These are phyloP conservation scores for Dothistroma pini DNA, from an alignment of 2,329 filamentous ascomycete species.

Conservation along the genomic window DNA sequence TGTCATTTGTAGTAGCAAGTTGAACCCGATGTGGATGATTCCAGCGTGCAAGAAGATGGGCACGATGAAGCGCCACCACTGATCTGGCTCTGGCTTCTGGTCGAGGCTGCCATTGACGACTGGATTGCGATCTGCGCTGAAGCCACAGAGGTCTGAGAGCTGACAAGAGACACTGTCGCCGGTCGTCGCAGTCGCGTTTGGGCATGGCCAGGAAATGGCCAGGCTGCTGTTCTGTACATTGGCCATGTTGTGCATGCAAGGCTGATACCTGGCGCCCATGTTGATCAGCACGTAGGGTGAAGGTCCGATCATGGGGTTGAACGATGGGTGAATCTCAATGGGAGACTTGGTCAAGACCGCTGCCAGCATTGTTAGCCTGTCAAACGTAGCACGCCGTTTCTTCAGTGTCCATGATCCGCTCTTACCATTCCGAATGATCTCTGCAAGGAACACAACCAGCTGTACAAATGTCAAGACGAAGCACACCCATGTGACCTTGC, in stretches of 20 bases:
- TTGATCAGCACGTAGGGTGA: slow-evolving; percentile 89
- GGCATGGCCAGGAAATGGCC: slow-evolving; percentile 68
- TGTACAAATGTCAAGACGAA: slow-evolving; percentile 76
- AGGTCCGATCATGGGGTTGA: slow-evolving; percentile 97
- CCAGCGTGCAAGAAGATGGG: slow-evolving; percentile 96
- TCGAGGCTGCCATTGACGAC: slow-evolving; percentile 47
- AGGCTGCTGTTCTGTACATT: slow-evolving; percentile 53
- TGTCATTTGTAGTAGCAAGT: slow-evolving; percentile 85
- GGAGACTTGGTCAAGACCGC: slow-evolving; percentile 72
- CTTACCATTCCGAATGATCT: slow-evolving; percentile 80
- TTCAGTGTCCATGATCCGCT: slow-evolving; percentile 11
- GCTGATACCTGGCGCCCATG: slow-evolving; percentile 89
- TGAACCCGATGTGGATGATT: slow-evolving; percentile 92
- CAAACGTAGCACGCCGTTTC: neutral
- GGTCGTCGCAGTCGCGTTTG: slow-evolving; percentile 64
- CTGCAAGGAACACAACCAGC: slow-evolving; percentile 79
- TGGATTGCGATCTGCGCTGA: slow-evolving; percentile 70
- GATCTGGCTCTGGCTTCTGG: slow-evolving; percentile 67
- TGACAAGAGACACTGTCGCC: slow-evolving; percentile 60
- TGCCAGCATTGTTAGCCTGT: slow-evolving; percentile 34
- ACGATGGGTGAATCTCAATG: slow-evolving; percentile 74
- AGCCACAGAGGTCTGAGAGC: slow-evolving; percentile 78
- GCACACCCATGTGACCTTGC: slow-evolving; percentile 71
- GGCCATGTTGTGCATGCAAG: slow-evolving; percentile 86
- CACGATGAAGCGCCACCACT: slow-evolving; percentile 95